A percentile compares a stretch with the other conserved stretches of the same genome.
Evolutionary conservation across 2,329 filamentous ascomycete species (phyloP).

Genomic region (Epichloe gansuensis): DNA sequence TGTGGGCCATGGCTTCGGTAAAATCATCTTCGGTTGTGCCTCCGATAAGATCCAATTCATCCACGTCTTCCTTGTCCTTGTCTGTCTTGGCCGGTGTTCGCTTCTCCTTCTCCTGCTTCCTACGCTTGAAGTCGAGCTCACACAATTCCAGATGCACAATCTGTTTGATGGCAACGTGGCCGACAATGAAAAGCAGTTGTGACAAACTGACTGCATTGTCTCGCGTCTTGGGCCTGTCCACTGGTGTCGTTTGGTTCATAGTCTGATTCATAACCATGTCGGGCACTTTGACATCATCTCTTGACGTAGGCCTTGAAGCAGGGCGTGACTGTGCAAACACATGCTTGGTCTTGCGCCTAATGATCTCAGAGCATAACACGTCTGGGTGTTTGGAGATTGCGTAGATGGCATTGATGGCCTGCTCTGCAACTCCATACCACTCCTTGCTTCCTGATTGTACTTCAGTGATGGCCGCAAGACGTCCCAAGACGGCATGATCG

Average conservation of each 20-base stretch:
- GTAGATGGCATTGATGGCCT: constrained; percentile 93
- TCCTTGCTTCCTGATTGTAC: constrained; percentile 83
- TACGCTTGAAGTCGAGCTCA: constrained; percentile 92
- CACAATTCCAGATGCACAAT: constrained; percentile 98
- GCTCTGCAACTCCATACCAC: constrained; percentile 92
- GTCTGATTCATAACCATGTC: constrained; percentile 20
- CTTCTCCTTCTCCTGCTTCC: constrained; percentile 84
- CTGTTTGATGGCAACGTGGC: constrained; percentile 95
- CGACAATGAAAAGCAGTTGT: constrained; percentile 87
- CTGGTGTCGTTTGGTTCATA: constrained; percentile 6
- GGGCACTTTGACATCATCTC: constrained; percentile 28
- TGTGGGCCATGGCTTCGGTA: constrained; percentile 72
- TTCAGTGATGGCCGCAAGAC: constrained; percentile 74
- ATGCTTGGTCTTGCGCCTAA: constrained; percentile 72
- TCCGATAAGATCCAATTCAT: constrained; percentile 92
- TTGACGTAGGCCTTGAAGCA: constrained; percentile 28
- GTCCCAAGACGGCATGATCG: constrained; percentile 75
- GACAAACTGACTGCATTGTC: constrained; percentile 69
- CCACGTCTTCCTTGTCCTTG: constrained; percentile 50
- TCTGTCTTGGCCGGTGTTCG: constrained; percentile 33
- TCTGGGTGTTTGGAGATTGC: constrained; percentile 89
- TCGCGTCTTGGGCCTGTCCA: constrained; percentile 34
- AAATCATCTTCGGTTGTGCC: constrained; percentile 93
- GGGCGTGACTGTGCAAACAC: constrained; percentile 50
- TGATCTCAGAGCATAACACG: constrained; percentile 79